These are phyloP conservation scores for Ottelia alismoides DNA, from an alignment of 106 monocot genomes.

Conservation along the genomic window DNA sequence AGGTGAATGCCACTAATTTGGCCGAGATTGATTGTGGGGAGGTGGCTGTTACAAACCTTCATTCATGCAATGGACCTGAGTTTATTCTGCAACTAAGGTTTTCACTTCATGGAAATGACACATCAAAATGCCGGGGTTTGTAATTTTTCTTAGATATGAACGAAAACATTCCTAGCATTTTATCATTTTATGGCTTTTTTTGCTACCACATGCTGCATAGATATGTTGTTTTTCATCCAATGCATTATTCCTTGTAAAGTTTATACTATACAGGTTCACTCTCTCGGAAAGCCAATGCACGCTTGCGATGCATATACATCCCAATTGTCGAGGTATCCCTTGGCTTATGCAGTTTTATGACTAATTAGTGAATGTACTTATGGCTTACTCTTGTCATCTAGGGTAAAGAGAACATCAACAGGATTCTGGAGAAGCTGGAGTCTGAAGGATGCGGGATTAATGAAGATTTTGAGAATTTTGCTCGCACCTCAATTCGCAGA, in stretches of 20 bases:
- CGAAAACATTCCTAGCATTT: not conserved
- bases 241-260: not conserved
- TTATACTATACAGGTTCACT: not conserved
- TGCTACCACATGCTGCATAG: not conserved
- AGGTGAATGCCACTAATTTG: conserved; percentile 28
- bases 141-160: not conserved
- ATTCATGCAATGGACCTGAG: conserved; percentile 34
- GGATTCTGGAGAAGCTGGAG: conserved; percentile 25
- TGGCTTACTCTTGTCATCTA: not conserved
- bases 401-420: conserved; percentile 31
- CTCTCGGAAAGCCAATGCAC: conserved; percentile 19
- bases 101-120: not conserved
- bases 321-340: conserved; percentile 22
- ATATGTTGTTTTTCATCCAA: not conserved
- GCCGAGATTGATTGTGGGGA: conserved; percentile 28
- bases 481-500: conserved; percentile 22
- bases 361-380: not conserved
- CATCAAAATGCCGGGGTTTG: conserved; percentile 10
- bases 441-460: conserved; percentile 7
- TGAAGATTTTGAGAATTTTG: conserved; percentile 22
- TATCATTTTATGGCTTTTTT: not conserved
- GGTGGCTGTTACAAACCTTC: conserved; percentile 23
- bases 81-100: conserved; percentile 16
- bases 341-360: not conserved
- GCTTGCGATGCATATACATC: conserved; percentile 24